phyloP scores from a whole-genome alignment of 108 stramenopile genomes.

The Schizochytrium sp. region DNA sequence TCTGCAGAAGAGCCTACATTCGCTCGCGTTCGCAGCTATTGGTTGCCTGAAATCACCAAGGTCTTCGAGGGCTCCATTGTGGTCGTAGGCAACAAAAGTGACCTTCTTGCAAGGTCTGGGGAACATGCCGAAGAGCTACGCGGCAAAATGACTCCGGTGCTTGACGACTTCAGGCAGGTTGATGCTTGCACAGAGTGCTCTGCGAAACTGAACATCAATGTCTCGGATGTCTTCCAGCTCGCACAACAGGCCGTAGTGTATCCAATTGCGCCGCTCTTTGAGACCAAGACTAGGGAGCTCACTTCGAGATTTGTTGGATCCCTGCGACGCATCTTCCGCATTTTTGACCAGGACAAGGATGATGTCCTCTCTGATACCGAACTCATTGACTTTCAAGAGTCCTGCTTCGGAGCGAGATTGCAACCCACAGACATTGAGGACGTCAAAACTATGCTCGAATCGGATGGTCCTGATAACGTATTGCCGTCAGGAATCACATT shows the following conservation, averaged over 20 bases:
- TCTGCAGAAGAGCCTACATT: conserved; percentile 39
- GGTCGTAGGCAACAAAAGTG: conserved; percentile 57
- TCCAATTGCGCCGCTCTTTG: conserved; percentile 56
- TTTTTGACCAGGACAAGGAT: conserved; percentile 54
- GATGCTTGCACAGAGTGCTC: conserved; percentile 43
- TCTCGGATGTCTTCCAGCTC: conserved; percentile 51
- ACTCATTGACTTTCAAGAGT: conserved; percentile 53
- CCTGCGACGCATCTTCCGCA: conserved; percentile 27
- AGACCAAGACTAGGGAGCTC: conserved; percentile 43
- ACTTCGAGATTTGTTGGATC: neutral
- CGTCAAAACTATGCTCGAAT: conserved; percentile 52
- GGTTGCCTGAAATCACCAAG: conserved; percentile 47
- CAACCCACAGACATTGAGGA: conserved; percentile 55
- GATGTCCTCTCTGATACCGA: conserved; percentile 40
- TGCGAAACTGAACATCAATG: conserved; percentile 55
- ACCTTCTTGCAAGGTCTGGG: conserved; percentile 10
- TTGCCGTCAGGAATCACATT: conserved; percentile 34
- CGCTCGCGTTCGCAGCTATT: conserved; percentile 52
- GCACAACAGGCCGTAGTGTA: conserved; percentile 57
- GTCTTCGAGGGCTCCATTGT: conserved; percentile 56
- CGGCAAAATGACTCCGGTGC: conserved; percentile 4
- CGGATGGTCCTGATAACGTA: neutral
- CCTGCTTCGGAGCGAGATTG: conserved; percentile 43
- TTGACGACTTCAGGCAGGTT: conserved; percentile 21
- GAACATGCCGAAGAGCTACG: conserved; percentile 17